Percentiles rank a stretch among this genome's conserved stretches.
Evolutionary conservation across 1,284 basidiomycete species (phyloP).

Genomic region (Trichosporon coremiiforme): DNA sequence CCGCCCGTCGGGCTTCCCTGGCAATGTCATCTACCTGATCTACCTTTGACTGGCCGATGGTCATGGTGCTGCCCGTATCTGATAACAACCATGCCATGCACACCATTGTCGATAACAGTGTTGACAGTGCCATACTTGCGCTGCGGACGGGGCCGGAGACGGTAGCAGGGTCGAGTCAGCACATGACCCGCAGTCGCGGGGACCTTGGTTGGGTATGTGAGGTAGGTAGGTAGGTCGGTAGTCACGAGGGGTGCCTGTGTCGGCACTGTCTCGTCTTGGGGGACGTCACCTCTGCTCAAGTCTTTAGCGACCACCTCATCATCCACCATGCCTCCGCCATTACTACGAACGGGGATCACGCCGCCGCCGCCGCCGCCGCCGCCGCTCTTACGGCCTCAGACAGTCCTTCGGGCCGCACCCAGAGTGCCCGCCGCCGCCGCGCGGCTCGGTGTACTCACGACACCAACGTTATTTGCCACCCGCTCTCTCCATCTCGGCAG

Average conservation of each 20-base stretch:
- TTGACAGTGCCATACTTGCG: neutral
- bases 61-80: neutral
- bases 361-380: too few species aligned
- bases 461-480: constrained; percentile 9
- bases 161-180: too few species aligned
- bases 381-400: neutral
- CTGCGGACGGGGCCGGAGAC: neutral
- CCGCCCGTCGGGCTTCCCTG: neutral
- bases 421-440: neutral
- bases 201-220: too few species aligned
- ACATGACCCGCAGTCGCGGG: too few species aligned
- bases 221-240: too few species aligned
- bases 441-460: neutral
- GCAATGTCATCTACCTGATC: neutral
- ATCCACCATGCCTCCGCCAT: constrained; percentile 1
- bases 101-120: neutral
- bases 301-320: neutral
- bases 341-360: neutral
- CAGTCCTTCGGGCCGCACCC: neutral
- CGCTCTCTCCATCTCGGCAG: constrained; percentile 2
- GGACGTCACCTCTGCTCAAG: neutral
- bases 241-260: neutral
- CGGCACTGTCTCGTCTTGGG: too few species aligned
- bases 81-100: neutral
- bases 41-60: neutral